A percentile compares a stretch with the other conserved stretches of the same genome.
Conservation (phyloP, 192 early-diverging fungal species). For the Polychytrium aggregatum region DNA sequence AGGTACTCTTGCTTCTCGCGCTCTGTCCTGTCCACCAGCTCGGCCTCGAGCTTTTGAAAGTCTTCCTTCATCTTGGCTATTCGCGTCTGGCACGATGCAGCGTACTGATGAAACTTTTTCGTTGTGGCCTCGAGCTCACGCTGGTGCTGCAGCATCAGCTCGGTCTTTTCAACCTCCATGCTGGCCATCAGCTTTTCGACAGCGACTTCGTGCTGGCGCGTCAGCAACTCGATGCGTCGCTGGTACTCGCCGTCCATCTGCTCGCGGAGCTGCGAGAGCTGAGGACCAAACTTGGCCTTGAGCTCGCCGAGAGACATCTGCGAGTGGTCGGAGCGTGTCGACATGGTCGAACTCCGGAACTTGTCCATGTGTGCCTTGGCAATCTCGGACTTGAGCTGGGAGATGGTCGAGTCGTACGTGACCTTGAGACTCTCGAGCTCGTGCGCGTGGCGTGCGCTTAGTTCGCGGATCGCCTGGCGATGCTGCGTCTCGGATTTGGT, state of each 20-base stretch:
- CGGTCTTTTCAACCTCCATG: neutral
- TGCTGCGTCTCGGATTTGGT: too few relatives aligned
- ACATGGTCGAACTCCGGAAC: too few relatives aligned
- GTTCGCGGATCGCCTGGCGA: too few relatives aligned
- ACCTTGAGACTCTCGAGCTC: too few relatives aligned
- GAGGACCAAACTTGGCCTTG: neutral
- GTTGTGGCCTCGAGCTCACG: neutral
- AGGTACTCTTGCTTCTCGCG: neutral
- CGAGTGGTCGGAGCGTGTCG: neutral
- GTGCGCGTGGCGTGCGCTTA: too few relatives aligned
- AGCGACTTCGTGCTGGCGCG: too few relatives aligned
- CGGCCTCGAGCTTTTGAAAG: constrained; percentile 11
- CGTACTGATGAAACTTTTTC: constrained; percentile 19
- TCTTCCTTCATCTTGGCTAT: constrained; percentile 21
- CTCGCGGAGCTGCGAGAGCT: neutral
- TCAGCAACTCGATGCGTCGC: neutral
- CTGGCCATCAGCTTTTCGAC: too few relatives aligned
- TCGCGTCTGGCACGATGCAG: constrained; percentile 19
- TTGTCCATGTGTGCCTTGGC: too few relatives aligned
- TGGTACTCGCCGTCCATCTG: neutral
- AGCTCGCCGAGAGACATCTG: neutral
- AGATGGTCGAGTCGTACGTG: too few relatives aligned
- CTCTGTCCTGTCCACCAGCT: neutral
- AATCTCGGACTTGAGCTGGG: too few relatives aligned
- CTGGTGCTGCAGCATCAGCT: constrained; percentile 2